Evolutionary conservation across 2,329 filamentous ascomycete genomes (phyloP).

Genomic region (Sporothrix phasma): DNA sequence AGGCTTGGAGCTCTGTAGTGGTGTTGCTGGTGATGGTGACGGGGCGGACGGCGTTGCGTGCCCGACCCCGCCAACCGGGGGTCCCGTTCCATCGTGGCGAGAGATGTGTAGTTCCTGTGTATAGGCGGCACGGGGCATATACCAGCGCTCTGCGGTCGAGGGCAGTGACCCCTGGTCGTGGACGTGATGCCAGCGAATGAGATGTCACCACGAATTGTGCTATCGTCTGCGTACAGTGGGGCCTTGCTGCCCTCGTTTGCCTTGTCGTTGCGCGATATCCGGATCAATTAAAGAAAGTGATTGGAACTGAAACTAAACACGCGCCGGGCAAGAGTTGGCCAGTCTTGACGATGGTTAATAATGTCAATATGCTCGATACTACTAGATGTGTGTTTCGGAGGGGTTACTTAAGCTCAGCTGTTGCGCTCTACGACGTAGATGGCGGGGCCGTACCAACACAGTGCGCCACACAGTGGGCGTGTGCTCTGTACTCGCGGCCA

Average conservation of each 20-base stretch:
- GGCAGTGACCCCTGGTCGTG: not conserved
- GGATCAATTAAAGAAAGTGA: no score
- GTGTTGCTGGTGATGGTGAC: not conserved
- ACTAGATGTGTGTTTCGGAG: not conserved
- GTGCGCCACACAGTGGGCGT: not conserved
- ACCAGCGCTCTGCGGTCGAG: not conserved
- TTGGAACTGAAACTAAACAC: no score
- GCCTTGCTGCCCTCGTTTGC: no score
- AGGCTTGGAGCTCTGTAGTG: not conserved
- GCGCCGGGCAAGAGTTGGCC: no score
- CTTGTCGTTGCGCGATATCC: not conserved
- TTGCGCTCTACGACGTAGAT: not conserved
- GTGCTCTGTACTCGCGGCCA: not conserved
- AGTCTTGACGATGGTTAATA: no score
- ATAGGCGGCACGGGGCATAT: not conserved
- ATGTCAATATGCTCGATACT: not conserved
- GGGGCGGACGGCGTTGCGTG: conserved; percentile 2
- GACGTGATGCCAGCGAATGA: not conserved
- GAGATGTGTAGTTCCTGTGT: not conserved
- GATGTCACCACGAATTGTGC: not conserved
- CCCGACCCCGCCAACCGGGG: not conserved
- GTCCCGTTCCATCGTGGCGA: conserved; percentile 2
- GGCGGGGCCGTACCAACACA: not conserved
- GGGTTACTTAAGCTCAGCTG: not conserved
- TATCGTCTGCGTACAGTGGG: not conserved